Conservation (phyloP, 495 filamentous ascomycete genomes). For the Mytilinidion resinicola region DNA sequence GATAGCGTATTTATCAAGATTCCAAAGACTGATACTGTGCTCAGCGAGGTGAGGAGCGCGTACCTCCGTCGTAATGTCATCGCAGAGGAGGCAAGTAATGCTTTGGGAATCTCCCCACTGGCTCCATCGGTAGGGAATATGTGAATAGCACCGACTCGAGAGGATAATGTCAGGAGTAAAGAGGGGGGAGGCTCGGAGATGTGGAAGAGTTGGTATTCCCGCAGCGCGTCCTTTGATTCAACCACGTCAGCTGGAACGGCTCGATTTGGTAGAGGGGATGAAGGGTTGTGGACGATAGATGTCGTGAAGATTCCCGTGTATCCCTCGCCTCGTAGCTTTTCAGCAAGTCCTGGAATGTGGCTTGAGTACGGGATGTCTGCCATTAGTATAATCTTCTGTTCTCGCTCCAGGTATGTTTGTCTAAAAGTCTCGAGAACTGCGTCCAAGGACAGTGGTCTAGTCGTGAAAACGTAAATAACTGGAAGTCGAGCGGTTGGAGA, state of each 20-base stretch:
- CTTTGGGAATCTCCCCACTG: constrained; percentile 29
- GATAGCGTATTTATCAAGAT: constrained; percentile 93
- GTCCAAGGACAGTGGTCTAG: constrained; percentile 54
- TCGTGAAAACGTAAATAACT: constrained; percentile 88
- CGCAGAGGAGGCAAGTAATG: constrained; percentile 47
- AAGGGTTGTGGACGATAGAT: constrained; percentile 68
- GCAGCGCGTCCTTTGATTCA: constrained; percentile 47
- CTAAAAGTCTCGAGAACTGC: constrained; percentile 57
- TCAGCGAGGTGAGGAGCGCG: constrained; percentile 72
- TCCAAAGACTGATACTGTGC: constrained; percentile 76
- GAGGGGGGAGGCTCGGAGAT: constrained; percentile 78
- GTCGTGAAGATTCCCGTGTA: constrained; percentile 67
- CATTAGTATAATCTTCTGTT: constrained; percentile 67
- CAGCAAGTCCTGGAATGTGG: constrained; percentile 54
- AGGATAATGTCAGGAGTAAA: constrained; percentile 79
- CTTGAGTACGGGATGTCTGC: constrained; percentile 82
- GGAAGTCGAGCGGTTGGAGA: constrained; percentile 84
- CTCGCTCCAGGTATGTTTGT: constrained; percentile 55
- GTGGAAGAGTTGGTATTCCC: constrained; percentile 78
- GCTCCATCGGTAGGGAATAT: constrained; percentile 61
- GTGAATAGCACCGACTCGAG: constrained; percentile 68
- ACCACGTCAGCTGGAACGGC: constrained; percentile 48
- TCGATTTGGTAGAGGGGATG: constrained; percentile 80
- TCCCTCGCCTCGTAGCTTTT: constrained; percentile 49
- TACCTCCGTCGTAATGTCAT: constrained; percentile 75